Evolutionary conservation across 2,329 filamentous ascomycete genomes (phyloP).

Genomic region (Atkinsonella hypoxylon): DNA sequence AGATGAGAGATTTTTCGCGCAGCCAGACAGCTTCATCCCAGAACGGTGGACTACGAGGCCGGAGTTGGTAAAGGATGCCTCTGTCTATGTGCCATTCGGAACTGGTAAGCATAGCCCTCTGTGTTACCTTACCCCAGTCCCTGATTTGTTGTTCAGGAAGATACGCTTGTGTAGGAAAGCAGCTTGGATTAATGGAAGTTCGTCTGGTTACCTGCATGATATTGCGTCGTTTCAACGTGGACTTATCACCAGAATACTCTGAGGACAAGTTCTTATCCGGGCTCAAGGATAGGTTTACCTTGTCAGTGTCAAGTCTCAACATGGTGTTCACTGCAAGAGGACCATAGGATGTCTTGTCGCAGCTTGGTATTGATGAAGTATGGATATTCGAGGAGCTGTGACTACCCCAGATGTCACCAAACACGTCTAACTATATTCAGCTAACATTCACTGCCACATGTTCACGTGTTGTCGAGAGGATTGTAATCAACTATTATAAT

Average conservation of each 20-base stretch:
- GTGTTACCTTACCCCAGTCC: not conserved
- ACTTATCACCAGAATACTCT: not conserved
- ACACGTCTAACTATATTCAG: too few species aligned
- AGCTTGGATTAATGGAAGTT: constrained; percentile 3
- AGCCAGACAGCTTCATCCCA: constrained; percentile 11
- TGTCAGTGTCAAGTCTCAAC: too few species aligned
- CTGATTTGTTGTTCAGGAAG: constrained; percentile 1
- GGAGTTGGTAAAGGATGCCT: constrained; percentile 11
- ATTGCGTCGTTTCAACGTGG: not conserved
- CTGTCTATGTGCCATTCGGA: constrained; percentile 7
- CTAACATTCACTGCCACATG: too few species aligned
- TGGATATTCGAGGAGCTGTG: too few species aligned
- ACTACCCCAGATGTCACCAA: too few species aligned
- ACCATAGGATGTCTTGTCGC: too few species aligned
- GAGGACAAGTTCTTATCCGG: not conserved
- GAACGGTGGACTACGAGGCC: constrained; percentile 14
- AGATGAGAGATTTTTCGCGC: constrained; percentile 8
- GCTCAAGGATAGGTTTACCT: not conserved
- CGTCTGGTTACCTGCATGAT: not conserved
- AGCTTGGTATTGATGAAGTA: too few species aligned
- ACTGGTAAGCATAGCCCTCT: constrained; percentile 6
- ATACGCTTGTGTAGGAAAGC: constrained; percentile 7
- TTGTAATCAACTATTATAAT: too few species aligned
- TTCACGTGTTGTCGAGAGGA: too few species aligned
- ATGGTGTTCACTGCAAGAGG: too few species aligned